A percentile compares a stretch with the other conserved stretches of the same genome.
These are phyloP conservation scores for Trametes elegans DNA, from an alignment of 768 basidiomycete species.

Conservation along the genomic window DNA sequence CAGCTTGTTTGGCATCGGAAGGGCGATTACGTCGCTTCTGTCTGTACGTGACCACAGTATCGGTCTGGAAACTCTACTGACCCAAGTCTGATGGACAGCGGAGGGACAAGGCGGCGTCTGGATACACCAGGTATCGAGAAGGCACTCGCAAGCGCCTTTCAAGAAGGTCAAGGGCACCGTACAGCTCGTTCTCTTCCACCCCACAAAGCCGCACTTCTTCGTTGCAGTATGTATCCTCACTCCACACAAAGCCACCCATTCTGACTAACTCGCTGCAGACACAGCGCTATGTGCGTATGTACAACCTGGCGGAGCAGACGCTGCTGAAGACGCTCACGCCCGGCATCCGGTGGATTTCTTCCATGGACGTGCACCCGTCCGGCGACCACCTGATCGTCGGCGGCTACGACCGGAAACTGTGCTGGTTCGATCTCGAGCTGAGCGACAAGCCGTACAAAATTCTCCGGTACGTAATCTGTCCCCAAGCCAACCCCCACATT, in stretches of 20 bases:
- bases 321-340: slow-evolving; percentile 90
- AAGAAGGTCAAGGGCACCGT: slow-evolving; percentile 90
- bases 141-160: slow-evolving; percentile 98
- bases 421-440: slow-evolving; percentile 98
- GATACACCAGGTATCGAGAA: slow-evolving; percentile 92
- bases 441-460: slow-evolving; percentile 97
- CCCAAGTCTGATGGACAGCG: slow-evolving; percentile 36
- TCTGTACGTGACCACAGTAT: slow-evolving; percentile 72
- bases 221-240: slow-evolving; percentile 71
- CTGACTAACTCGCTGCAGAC: slow-evolving; percentile 51
- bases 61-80: too few species aligned
- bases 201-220: slow-evolving; percentile 92
- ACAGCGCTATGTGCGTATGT: slow-evolving; percentile 92
- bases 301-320: slow-evolving; percentile 92
- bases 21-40: slow-evolving; percentile 94
- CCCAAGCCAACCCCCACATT: neutral
- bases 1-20: slow-evolving; percentile 91
- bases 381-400: slow-evolving; percentile 97
- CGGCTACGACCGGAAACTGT: slow-evolving; percentile 94
- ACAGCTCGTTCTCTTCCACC: slow-evolving; percentile 94
- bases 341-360: slow-evolving; percentile 97
- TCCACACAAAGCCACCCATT: slow-evolving; percentile 6
- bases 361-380: slow-evolving; percentile 93
- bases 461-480: slow-evolving; percentile 58
- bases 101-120: slow-evolving; percentile 83